Evolutionary conservation across 2,329 filamentous ascomycete species (phyloP).

Genomic region (Fusarium austroafricanum): DNA sequence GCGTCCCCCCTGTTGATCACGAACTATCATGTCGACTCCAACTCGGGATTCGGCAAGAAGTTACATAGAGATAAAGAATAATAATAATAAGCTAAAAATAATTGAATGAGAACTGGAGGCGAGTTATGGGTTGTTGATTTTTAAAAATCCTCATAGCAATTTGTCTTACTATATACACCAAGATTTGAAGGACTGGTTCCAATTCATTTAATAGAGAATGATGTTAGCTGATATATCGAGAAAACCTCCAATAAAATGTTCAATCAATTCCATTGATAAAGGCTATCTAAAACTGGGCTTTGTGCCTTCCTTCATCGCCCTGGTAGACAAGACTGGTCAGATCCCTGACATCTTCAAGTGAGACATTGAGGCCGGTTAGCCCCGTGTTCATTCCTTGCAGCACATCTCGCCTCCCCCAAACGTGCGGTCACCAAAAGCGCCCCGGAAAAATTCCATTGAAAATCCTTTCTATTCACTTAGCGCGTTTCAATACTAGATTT

Average conservation of each 20-base stretch:
- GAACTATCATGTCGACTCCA: not conserved
- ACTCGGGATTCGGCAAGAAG: not conserved
- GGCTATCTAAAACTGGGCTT: fast-evolving
- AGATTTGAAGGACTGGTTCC: too few species aligned
- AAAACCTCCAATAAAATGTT: too few species aligned
- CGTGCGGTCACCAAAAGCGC: conserved; percentile 2
- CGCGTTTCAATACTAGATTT: conserved; percentile 5
- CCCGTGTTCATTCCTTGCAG: conserved; percentile 35
- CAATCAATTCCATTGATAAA: not conserved
- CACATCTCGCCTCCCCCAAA: conserved; percentile 24
- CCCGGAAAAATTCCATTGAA: conserved; percentile 6
- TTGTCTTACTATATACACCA: too few species aligned
- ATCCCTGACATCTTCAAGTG: conserved; percentile 1
- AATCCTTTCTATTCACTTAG: not conserved
- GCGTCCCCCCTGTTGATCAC: conserved; percentile 20
- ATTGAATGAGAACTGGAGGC: too few species aligned
- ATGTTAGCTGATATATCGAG: not conserved
- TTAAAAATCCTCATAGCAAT: too few species aligned
- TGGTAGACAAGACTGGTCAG: not conserved
- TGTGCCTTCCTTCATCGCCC: fast-evolving
- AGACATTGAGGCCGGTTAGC: conserved; percentile 32
- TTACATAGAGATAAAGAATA: too few species aligned
- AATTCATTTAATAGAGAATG: too few species aligned
- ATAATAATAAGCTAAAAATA: too few species aligned
- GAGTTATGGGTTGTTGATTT: too few species aligned